A percentile compares a stretch with the other conserved stretches of the same genome.
Evolutionary conservation across 257 asterid species (phyloP).

Genomic region (Solanum chilense): DNA sequence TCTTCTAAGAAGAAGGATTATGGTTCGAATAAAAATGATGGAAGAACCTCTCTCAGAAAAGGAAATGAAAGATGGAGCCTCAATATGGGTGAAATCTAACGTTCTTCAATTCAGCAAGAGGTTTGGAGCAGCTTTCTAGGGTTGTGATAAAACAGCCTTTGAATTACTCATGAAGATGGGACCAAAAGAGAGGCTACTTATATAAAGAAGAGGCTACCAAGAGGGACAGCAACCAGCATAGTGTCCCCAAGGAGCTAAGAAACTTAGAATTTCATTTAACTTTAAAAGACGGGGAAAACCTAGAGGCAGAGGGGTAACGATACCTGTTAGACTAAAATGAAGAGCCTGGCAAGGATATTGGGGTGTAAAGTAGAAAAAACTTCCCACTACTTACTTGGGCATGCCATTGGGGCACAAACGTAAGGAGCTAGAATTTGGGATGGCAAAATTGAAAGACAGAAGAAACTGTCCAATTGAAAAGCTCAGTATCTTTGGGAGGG

Average conservation of each 20-base stretch:
- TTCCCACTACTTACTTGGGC: not conserved
- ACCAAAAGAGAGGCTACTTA: not conserved
- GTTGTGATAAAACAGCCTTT: not conserved
- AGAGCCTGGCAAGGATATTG: not conserved
- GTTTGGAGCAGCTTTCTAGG: not conserved
- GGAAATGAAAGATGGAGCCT: not conserved
- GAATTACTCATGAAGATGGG: not conserved
- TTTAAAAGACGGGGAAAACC: not conserved
- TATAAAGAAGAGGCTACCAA: not conserved
- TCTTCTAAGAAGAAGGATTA: not conserved
- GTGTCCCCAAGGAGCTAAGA: not conserved
- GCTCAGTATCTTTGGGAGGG: not conserved
- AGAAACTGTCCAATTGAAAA: not conserved
- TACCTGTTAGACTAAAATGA: not conserved
- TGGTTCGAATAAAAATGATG: not conserved
- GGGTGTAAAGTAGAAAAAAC: not conserved
- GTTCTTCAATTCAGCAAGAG: not conserved
- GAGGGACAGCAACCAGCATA: not conserved
- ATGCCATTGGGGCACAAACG: not conserved
- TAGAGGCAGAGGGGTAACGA: not conserved
- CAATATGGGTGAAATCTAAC: not conserved
- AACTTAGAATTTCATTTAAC: not conserved
- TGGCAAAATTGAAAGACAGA: not conserved
- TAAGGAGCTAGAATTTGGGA: not conserved
- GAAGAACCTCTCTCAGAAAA: no score